phyloP scores from a whole-genome alignment of 345 rosid genomes.

The Alliaria petiolata region DNA sequence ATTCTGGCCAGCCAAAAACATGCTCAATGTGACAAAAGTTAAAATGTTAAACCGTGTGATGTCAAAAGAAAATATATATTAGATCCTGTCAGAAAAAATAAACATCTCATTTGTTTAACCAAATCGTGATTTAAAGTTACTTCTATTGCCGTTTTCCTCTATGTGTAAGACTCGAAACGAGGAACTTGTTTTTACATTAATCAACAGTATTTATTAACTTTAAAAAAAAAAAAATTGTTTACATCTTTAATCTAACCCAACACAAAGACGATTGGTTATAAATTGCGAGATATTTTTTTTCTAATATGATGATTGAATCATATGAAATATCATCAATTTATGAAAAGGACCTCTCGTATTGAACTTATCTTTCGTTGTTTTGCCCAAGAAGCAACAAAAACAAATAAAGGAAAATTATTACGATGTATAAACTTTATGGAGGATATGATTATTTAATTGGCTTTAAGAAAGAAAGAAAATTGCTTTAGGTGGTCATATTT shows the following conservation, averaged over 20 bases:
- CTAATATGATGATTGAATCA: not conserved
- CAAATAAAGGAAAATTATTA: not conserved
- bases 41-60: not conserved
- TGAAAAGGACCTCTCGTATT: not conserved
- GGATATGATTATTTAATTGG: not conserved
- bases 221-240: no score
- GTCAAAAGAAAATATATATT: no score
- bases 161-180: not conserved
- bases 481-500: not conserved
- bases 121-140: not conserved
- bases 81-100: not conserved
- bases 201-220: not conserved
- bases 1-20: not conserved
- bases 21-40: not conserved
- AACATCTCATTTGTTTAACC: not conserved
- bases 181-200: no score
- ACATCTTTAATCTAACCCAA: not conserved
- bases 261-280: not conserved
- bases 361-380: slow-evolving; percentile 12
- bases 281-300: not conserved
- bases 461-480: not conserved
- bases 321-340: not conserved
- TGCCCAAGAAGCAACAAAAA: not conserved
- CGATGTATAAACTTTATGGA: not conserved
- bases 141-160: not conserved